Evolutionary conservation across 2,329 filamentous ascomycete species (phyloP).

Genomic region (Cladosporium halotolerans): DNA sequence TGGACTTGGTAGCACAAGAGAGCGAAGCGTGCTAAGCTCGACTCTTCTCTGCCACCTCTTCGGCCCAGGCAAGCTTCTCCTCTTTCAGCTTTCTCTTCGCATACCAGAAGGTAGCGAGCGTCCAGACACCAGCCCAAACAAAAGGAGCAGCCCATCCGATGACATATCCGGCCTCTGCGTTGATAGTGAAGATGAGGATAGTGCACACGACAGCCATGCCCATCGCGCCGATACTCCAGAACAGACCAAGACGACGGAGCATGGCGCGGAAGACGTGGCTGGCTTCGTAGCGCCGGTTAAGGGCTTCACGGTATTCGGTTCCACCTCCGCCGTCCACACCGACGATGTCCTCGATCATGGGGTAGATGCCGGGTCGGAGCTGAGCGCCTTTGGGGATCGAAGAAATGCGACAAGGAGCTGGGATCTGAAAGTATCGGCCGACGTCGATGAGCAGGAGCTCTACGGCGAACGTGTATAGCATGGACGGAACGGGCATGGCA

Average conservation of each 20-base stretch:
- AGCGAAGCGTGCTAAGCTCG: neutral
- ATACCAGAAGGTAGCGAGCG: slow-evolving; percentile 40
- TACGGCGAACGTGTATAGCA: slow-evolving; percentile 47
- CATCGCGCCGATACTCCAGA: slow-evolving; percentile 46
- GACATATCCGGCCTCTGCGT: slow-evolving; percentile 43
- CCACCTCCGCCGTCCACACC: slow-evolving; percentile 49
- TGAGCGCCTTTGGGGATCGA: slow-evolving; percentile 46
- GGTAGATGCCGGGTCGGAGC: slow-evolving; percentile 49
- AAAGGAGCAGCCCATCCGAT: slow-evolving; percentile 47
- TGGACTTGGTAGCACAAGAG: too few relatives aligned
- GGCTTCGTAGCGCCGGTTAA: slow-evolving; percentile 48
- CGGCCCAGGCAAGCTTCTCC: slow-evolving; percentile 31
- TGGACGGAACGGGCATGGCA: slow-evolving; percentile 46
- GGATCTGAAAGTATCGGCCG: slow-evolving; percentile 39
- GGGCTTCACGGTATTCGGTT: slow-evolving; percentile 46
- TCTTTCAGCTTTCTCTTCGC: slow-evolving; percentile 34
- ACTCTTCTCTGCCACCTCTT: slow-evolving; percentile 27
- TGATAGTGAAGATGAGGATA: slow-evolving; percentile 42
- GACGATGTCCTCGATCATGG: slow-evolving; percentile 49
- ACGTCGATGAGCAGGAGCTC: slow-evolving; percentile 47
- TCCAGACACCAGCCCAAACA: slow-evolving; percentile 45
- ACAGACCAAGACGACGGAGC: slow-evolving; percentile 46
- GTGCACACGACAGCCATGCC: slow-evolving; percentile 36
- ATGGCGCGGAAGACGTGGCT: slow-evolving; percentile 49
- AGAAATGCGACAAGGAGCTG: slow-evolving; percentile 46